Evolutionary conservation across 495 filamentous ascomycete species (phyloP), one percentile per base, ranked within the genome.

Genomic region (Aspergillus conjunctus): DNA sequence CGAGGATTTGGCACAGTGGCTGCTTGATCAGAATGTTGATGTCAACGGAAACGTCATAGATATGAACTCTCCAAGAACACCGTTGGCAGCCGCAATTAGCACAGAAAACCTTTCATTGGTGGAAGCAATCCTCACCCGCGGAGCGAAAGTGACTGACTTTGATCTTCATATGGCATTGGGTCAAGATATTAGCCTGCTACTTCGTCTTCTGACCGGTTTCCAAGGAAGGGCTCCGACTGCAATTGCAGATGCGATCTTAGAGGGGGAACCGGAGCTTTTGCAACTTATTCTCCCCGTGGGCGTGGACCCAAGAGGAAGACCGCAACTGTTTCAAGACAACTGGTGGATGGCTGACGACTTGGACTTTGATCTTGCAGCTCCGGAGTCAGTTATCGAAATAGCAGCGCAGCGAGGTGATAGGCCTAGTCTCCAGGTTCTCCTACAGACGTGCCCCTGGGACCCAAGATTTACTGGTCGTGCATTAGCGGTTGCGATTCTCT

Each of bases 371-470:
- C 20, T 46, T 8, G 39, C 17, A 3, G 0, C 39, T 7, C 41
- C 54, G 8, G 20, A 46, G n/a, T 56, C 54, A 12, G 39, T 56
- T 46, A 21, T 56, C 18, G 54, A 56, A 17, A 46, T 56, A 32
- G 39, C 26, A 18, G 5, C 39, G 1, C 12, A 32, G 10, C 4
- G 26, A 8, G 21, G 39, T 22, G 15, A 56, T 22, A 31, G 3
- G 7, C 2, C 21, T 32, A 31, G 18, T 0, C 9, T 56, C 21
- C 15, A 56, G 22, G 10, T 34, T n/a, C 39, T 56, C 7, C 4
- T 32, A 6, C 21, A 11, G 6, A 4, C 54, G 1, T 11, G 39
- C 26, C 21, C 21, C 6, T 56, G 54, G 54, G 41, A 31, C 20
- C 41, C 54, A 45, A 17, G n/a, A 18, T 22, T 48, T 12, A 34